Percentiles rank a stretch among this genome's conserved stretches.
These are phyloP conservation scores for Podila epigama DNA, from an alignment of 192 early-diverging fungal species.

Conservation along the genomic window DNA sequence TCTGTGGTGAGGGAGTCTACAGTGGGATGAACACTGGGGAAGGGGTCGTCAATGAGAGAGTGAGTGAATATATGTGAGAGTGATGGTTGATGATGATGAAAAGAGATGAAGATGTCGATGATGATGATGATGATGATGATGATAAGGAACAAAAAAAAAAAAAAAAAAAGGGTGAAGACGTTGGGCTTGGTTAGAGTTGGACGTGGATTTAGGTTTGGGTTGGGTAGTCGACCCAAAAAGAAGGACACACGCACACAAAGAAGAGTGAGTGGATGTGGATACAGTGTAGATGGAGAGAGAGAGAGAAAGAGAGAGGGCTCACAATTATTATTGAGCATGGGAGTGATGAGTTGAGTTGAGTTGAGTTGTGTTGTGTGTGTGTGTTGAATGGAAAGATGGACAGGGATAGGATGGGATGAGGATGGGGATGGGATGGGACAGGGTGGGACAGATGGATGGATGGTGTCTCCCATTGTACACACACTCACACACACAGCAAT, in stretches of 20 bases:
- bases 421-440: too few relatives aligned
- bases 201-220: neutral
- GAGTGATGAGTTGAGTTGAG: too few relatives aligned
- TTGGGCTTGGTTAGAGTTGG: neutral
- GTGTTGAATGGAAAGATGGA: too few relatives aligned
- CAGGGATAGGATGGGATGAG: too few relatives aligned
- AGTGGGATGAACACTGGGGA: neutral
- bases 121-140: neutral
- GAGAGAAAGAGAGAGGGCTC: too few relatives aligned
- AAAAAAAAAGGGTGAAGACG: neutral
- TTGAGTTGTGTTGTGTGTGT: too few relatives aligned
- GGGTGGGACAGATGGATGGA: too few relatives aligned
- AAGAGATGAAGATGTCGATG: neutral
- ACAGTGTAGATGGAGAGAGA: too few relatives aligned
- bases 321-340: too few relatives aligned
- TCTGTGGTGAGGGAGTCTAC: neutral
- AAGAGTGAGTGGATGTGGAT: too few relatives aligned
- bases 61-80: neutral
- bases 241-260: neutral
- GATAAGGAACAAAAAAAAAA: neutral
- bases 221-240: neutral
- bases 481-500: too few relatives aligned
- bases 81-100: neutral
- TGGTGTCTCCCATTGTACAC: too few relatives aligned
- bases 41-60: neutral